Conservation (phyloP, 2,329 filamentous ascomycete genomes). For the Cladosporium sp. region DNA sequence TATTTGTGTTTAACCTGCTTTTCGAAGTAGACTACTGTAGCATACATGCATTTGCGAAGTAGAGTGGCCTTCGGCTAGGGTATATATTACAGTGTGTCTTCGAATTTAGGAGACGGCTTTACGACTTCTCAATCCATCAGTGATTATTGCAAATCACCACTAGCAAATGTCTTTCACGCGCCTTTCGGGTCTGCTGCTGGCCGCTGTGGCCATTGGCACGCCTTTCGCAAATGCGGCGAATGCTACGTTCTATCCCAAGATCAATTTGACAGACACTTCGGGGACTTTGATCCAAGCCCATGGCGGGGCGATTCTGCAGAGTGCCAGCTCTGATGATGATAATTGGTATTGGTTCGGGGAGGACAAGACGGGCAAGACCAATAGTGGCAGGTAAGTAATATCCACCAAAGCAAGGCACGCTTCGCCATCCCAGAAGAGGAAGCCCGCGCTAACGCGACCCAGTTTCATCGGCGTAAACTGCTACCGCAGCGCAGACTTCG, state of each 20-base stretch:
- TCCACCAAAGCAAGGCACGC: no score
- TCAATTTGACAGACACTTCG: constrained; percentile 27
- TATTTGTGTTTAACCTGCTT: no score
- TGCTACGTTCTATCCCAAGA: constrained; percentile 24
- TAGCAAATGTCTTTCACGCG: background rate
- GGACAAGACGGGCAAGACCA: constrained; percentile 60
- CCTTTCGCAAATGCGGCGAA: constrained; percentile 8
- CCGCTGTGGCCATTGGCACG: background rate
- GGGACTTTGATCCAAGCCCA: constrained; percentile 62
- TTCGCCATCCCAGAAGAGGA: no score
- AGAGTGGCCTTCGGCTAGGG: no score
- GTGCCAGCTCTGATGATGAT: constrained; percentile 38
- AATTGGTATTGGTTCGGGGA: constrained; percentile 67
- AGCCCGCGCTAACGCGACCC: background rate
- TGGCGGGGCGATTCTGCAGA: constrained; percentile 58
- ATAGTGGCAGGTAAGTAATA: constrained; percentile 18
- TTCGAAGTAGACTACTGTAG: no score
- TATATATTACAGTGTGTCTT: no score
- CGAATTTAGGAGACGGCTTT: no score
- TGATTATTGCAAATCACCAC: no score
- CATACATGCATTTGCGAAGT: no score
- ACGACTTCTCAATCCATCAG: no score
- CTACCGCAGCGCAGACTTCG: constrained; percentile 60
- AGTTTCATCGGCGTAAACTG: constrained; percentile 63
- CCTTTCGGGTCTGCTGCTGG: background rate